A percentile compares a stretch with the other conserved stretches of the same genome.
These are phyloP conservation scores for Aspergillus sp. DNA, from an alignment of 2,329 filamentous ascomycete genomes.

Conservation along the genomic window DNA sequence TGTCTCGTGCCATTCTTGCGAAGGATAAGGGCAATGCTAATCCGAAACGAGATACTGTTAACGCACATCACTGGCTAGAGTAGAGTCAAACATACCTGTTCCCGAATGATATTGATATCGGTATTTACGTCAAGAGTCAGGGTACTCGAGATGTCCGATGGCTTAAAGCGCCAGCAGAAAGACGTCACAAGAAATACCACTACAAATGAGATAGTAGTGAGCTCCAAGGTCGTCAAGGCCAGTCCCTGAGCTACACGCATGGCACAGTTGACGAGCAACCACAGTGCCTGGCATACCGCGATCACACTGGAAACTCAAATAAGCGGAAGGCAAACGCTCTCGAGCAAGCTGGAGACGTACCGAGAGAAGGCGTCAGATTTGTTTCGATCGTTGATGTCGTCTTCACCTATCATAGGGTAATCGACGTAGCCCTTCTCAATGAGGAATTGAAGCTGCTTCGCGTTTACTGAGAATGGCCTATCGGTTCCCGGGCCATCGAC, in stretches of 20 bases:
- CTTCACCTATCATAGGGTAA: not conserved
- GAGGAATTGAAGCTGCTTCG: not conserved
- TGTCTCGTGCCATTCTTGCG: not conserved
- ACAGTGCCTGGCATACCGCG: not conserved
- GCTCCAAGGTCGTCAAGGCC: not conserved
- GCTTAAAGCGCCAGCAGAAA: not conserved
- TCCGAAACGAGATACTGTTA: not conserved
- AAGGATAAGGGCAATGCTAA: not conserved
- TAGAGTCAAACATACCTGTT: not conserved
- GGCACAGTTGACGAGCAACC: not conserved
- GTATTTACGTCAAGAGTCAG: not conserved
- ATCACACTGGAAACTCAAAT: not conserved
- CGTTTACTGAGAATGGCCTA: not conserved
- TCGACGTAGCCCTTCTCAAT: not conserved
- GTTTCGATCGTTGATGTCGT: constrained; percentile 1
- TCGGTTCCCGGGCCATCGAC: not conserved
- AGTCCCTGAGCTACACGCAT: not conserved
- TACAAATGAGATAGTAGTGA: not conserved
- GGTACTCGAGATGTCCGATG: not conserved
- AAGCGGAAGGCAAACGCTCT: not conserved
- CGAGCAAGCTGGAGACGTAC: not conserved
- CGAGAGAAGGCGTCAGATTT: constrained; percentile 1
- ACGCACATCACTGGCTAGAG: too few relatives aligned
- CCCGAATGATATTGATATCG: not conserved
- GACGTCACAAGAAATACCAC: not conserved